Evolutionary conservation across 441 rosid genomes (phyloP).

Genomic region (Bruguiera hainesii): DNA sequence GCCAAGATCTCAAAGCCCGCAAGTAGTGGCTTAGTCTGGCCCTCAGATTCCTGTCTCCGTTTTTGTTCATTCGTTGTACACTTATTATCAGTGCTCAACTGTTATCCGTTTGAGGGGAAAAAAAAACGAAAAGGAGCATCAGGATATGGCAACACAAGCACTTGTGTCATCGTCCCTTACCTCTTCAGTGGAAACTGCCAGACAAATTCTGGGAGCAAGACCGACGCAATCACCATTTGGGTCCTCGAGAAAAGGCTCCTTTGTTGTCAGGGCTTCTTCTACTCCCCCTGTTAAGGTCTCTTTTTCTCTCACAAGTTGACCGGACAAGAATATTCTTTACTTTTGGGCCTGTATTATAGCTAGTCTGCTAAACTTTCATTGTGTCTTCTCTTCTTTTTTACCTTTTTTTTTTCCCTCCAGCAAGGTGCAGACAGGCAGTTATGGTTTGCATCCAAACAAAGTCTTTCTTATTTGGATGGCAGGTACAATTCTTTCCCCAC

Average conservation of each 20-base stretch:
- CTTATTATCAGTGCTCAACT: neutral
- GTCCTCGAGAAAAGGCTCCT: constrained; percentile 55
- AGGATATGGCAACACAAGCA: constrained; percentile 79
- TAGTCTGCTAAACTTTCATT: too few species aligned
- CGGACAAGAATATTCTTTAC: too few species aligned
- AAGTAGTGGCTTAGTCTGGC: constrained; percentile 25
- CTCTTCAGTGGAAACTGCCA: constrained; percentile 69
- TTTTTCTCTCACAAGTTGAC: neutral
- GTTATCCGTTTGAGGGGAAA: neutral
- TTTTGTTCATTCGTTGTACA: neutral
- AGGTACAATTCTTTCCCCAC: constrained; percentile 37
- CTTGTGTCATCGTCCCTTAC: constrained; percentile 78
- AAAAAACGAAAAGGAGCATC: neutral
- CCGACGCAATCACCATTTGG: constrained; percentile 28
- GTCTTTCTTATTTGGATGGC: constrained; percentile 90
- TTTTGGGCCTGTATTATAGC: too few species aligned
- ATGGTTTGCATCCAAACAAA: constrained; percentile 94
- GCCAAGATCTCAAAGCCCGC: constrained; percentile 35
- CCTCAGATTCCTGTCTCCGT: constrained; percentile 13
- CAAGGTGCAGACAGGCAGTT: constrained; percentile 79
- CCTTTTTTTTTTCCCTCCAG: constrained; percentile 24
- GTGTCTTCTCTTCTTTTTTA: neutral
- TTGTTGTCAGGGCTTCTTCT: constrained; percentile 68
- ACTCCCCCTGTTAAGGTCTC: constrained; percentile 91
- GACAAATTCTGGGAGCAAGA: constrained; percentile 60